phyloP scores from a whole-genome alignment of 2,329 filamentous ascomycete species.

The Trichoderma gracile region DNA sequence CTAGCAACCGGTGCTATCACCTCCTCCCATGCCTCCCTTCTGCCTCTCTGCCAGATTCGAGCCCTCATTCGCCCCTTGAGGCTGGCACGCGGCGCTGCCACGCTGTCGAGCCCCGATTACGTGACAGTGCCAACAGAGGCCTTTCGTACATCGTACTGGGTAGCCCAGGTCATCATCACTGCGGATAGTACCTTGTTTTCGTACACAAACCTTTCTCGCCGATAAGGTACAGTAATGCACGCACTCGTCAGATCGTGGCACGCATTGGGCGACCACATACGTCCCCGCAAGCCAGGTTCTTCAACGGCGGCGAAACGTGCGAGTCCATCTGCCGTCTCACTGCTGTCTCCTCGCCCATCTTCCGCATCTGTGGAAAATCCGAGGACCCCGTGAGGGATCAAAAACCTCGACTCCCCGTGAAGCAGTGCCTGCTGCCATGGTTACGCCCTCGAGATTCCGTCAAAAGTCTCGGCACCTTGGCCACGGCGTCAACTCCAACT shows the following conservation, averaged over 20 bases:
- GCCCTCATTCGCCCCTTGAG: neutral
- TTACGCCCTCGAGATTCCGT: neutral
- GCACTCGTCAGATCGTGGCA: conserved; percentile 15
- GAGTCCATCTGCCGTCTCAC: neutral
- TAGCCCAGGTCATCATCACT: too few relatives aligned
- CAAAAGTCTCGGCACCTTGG: conserved; percentile 15
- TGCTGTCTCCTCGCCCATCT: neutral
- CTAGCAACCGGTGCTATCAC: neutral
- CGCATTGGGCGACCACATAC: neutral
- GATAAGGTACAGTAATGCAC: conserved; percentile 1
- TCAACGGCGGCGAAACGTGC: neutral
- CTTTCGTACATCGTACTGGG: too few relatives aligned
- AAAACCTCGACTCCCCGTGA: neutral
- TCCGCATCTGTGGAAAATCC: neutral
- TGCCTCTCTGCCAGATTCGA: neutral
- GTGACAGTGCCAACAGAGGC: neutral
- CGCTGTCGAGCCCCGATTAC: neutral
- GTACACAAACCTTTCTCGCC: too few relatives aligned
- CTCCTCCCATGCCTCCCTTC: neutral
- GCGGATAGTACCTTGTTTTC: too few relatives aligned
- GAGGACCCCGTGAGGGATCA: neutral
- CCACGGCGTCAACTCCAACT: neutral
- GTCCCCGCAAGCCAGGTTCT: conserved; percentile 13
- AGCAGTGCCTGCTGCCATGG: too few relatives aligned
- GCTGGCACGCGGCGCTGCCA: conserved; percentile 13